Evolutionary conservation across 176 grass and related monocot genomes (phyloP), one percentile per base, ranked within the genome.

Genomic region (Pontederia paniculata): DNA sequence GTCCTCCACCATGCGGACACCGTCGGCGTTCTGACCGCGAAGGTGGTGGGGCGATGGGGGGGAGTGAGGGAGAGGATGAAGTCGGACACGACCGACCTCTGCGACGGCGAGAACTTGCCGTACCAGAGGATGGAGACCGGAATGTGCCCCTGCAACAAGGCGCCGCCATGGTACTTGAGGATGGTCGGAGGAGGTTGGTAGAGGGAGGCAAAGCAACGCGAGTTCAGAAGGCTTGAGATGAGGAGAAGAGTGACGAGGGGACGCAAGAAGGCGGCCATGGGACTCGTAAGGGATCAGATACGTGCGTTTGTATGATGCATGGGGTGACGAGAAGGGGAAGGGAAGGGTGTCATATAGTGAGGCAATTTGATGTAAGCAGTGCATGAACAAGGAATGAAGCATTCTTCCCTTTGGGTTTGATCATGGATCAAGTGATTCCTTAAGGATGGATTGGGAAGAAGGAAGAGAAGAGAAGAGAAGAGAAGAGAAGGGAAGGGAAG

Each of bases 91-190:
- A 89, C 49, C 15, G 79, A 70, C 62, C 80, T 86, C 59, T 97
- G 86, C 63, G 76, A 65, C 10, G 77, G 71, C 3, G 86, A 74
- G 71, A 97, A 97, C n/a, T 72, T 41, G 23, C 91, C 91, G 11
- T 97, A 97, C 77, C 84, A 97, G 9, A 97, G 73, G 14, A 90
- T 70, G 41, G 91, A 97, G 18, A 90, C 45, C 3, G 86, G 82
- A 21, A 97, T 84, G 21, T 70, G 52, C 57, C 80, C 86, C 22
- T 90, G 58, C 1, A 97, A 76, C 43, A 97, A 49, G 15, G 50
- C 70, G 9, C 91, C 83, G 21, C 57, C 48, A 74, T 97, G 91
- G 74, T 81, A 97, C 16, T 74, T 44, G 72, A 97, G 65, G 48
- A 66, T 44, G 44, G 82, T 73, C 1, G 23, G 64, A 7, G 83